Evolutionary conservation across 2,329 filamentous ascomycete genomes (phyloP).

Genomic region (Ceratocystis huliohia): DNA sequence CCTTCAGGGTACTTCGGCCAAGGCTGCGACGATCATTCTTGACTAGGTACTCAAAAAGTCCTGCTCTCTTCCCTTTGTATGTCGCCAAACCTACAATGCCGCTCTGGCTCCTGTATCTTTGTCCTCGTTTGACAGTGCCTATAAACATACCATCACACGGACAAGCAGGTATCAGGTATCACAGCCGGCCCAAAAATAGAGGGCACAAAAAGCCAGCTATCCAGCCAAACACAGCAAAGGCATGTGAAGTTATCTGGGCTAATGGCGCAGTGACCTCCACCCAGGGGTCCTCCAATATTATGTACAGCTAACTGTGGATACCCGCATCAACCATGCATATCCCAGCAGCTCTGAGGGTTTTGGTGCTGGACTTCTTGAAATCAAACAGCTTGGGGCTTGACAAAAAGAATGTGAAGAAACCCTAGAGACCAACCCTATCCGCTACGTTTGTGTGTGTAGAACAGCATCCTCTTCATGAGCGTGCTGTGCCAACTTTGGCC

Average conservation of each 20-base stretch:
- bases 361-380: background rate
- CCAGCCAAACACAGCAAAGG: background rate
- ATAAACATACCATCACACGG: background rate
- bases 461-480: too few relatives aligned
- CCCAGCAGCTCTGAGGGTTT: background rate
- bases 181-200: background rate
- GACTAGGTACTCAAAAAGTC: conserved; percentile 8
- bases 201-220: background rate
- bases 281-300: background rate
- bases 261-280: background rate
- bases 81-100: background rate
- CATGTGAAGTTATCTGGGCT: background rate
- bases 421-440: background rate
- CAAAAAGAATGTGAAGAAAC: background rate
- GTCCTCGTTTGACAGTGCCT: background rate
- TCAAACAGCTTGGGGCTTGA: background rate
- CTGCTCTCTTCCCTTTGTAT: background rate
- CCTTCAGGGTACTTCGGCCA: conserved; percentile 8
- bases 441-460: background rate
- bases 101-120: background rate
- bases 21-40: conserved; percentile 5
- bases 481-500: too few relatives aligned
- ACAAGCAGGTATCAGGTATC: background rate
- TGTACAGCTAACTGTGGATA: background rate
- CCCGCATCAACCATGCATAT: background rate